Evolutionary conservation across 2,329 filamentous ascomycete genomes (phyloP).

Genomic region (Penicillium frequentans): DNA sequence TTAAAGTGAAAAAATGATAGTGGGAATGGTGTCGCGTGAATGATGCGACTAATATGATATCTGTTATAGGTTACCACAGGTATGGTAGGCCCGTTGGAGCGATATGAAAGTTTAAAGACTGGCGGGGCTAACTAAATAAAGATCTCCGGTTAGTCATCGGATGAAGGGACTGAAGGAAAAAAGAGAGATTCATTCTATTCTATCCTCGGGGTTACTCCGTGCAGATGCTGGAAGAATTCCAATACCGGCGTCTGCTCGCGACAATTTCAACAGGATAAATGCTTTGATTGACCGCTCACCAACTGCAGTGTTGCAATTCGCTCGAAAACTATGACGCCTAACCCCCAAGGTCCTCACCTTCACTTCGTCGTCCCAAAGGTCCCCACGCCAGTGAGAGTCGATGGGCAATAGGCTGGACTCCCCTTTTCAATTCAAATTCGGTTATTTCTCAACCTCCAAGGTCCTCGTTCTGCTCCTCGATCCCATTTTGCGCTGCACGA

Average conservation of each 20-base stretch:
- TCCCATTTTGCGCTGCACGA: slow-evolving; percentile 12
- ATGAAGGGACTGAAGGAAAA: neutral
- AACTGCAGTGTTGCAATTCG: slow-evolving; percentile 16
- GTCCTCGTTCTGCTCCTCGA: slow-evolving; percentile 13
- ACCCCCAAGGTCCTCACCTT: slow-evolving; percentile 36
- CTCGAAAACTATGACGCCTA: slow-evolving; percentile 20
- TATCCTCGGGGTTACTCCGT: neutral
- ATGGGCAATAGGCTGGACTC: neutral
- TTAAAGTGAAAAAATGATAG: neutral
- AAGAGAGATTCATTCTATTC: neutral
- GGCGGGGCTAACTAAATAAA: neutral
- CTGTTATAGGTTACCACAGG: neutral
- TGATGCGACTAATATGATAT: neutral
- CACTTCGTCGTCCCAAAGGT: slow-evolving; percentile 14
- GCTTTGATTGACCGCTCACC: slow-evolving; percentile 11
- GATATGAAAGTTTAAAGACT: neutral
- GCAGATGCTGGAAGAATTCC: neutral
- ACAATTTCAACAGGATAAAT: neutral
- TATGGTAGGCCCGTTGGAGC: neutral
- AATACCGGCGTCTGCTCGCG: neutral
- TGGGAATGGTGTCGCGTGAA: neutral
- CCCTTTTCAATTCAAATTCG: neutral
- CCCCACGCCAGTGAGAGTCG: slow-evolving; percentile 1
- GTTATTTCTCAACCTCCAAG: slow-evolving; percentile 12
- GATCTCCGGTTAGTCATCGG: slow-evolving; percentile 10